A percentile compares a stretch with the other conserved stretches of the same genome.
phyloP scores from a whole-genome alignment of 257 asterid species.

The Petunia secreta region DNA sequence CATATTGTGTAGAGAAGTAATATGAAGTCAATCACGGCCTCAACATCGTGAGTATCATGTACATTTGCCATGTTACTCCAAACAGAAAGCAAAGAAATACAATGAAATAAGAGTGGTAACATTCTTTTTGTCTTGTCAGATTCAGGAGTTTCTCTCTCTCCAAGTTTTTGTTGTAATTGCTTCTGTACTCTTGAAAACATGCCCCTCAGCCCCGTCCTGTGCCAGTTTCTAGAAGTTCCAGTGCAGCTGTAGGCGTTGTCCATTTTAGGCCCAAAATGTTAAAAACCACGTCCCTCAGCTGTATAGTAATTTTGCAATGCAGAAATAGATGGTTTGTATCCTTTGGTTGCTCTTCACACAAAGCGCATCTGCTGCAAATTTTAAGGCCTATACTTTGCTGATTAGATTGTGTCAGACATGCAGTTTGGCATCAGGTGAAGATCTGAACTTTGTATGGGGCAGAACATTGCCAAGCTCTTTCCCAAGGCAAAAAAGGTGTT shows the following conservation, averaged over 20 bases:
- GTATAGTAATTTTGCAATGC: background rate
- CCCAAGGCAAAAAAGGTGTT: background rate
- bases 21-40: background rate
- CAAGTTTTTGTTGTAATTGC: background rate
- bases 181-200: background rate
- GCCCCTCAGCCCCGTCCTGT: background rate
- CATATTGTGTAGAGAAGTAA: background rate
- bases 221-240: background rate
- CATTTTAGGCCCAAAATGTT: background rate
- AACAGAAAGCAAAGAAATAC: background rate
- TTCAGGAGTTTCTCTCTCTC: conserved; percentile 13
- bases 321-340: conserved; percentile 1
- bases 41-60: background rate
- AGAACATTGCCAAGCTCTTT: background rate
- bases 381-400: too few species aligned
- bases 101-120: background rate
- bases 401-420: background rate
- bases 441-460: background rate
- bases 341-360: background rate
- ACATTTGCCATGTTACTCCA: background rate
- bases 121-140: background rate
- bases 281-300: background rate
- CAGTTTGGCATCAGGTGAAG: background rate
- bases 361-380: background rate
- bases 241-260: background rate